Evolutionary conservation across 2,329 filamentous ascomycete species (phyloP), one percentile per base, ranked within the genome.

Genomic region (Fusarium equiseti): DNA sequence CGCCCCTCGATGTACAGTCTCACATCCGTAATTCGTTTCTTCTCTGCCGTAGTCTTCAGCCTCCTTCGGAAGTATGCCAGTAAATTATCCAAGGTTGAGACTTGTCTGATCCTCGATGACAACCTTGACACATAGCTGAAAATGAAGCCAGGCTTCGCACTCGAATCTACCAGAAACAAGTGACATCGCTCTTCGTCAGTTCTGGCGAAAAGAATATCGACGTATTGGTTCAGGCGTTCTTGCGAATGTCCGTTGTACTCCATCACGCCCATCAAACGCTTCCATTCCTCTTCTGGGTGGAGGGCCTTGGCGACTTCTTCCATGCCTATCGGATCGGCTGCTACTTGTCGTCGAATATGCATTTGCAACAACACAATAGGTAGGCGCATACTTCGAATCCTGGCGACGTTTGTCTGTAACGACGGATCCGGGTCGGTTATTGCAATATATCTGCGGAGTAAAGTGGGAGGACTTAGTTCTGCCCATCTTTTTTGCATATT

Each of bases 321-420:
- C 13, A 68, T 61, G 8, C 46, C 48, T 32, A 68, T 59, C 1
- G 51, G 55, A 15, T 74, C 59, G 18, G 66, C 67, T 10, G 48
- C 58, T 18, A 63, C 67, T 38, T 74, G 68, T 43, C 68, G 68
- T 59, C 76, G 75, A 43, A 81, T 66, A 24, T 76, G 52, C 70
- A 77, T 74, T 44, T 81, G 79, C 43, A 81, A 64, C 29, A 81
- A 62, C n/a, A 81, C 53, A 10, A 80, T 65, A 8, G 77, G 71
- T 12, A 79, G 65, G 24, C 77, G 73, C 24, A 62, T 59, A 45
- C 66, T 77, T 29, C 79, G 78, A 22, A 71, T 66, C 44, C 40
- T 45, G 8, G 79, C 77, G 54, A 38, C 59, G 58, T 60, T 62
- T 51, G 49, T 76, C 18, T 58, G 68, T 46, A 70, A 38, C 8